Evolutionary conservation across 2,329 filamentous ascomycete genomes (phyloP), one percentile per base, ranked within the genome.

Genomic region (Helicocarpus griseus): DNA sequence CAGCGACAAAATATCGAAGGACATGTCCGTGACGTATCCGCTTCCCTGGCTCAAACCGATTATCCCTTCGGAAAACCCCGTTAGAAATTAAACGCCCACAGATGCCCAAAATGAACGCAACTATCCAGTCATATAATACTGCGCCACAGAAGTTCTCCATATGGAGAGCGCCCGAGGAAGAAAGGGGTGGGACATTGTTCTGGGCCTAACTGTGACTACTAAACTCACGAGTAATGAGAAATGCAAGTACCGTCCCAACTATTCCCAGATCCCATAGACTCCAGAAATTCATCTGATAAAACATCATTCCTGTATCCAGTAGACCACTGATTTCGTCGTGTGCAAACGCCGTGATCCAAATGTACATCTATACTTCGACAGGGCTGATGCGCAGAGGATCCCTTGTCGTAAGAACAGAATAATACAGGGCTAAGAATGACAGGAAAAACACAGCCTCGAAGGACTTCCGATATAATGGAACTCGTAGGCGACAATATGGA

Each of bases 291-390:
- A 85, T 82, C 4, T 85, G 80, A 62, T 94, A 94, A 61, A 95
- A 94, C 35, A 90, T 80, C 29, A 87, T 84, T 0, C 90, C 90
- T 0, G 90, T 89, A 70, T 96, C 89, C 49, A 82, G 78, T 72
- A 88, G 89, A 61, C 94, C 88, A 60, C 85, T 86, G 52, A 93
- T 74, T 68, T 90, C 89, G 59, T 95, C 89, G 62, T 93, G 94
- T 36, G 86, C 82, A 71, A 95, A 95, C 6, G 88, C 86, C 4
- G 83, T 82, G 59, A 95, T 85, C 86, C 89, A 95, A 48, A 95
- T 68, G 64, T 91, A 93, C 39, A 96, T 77, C 14, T 87, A 63
- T 1, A 85, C 70, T 65, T 96, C 89, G 17, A 83, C 73, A 0
- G 74, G 63, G 0, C 85, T 88, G 49, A 95, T 80, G 26, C 75